Conservation (phyloP, 2,329 filamentous ascomycete genomes). For the Fusarium redolens region DNA sequence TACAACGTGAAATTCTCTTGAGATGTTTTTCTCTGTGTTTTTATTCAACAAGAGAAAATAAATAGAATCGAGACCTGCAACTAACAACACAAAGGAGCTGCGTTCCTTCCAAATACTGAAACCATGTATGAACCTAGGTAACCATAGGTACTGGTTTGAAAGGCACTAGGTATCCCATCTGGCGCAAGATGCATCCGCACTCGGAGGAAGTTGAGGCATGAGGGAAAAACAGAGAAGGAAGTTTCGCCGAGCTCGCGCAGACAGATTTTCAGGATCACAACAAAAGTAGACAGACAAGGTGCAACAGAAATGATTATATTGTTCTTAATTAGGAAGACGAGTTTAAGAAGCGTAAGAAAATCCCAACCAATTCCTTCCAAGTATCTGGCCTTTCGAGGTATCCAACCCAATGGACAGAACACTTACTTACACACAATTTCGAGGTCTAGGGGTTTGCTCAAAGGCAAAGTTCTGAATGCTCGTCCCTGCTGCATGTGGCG, state of each 20-base stretch:
- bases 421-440: not conserved
- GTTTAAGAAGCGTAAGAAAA: not conserved
- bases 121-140: not conserved
- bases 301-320: no score
- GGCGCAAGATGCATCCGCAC: slow-evolving; percentile 23
- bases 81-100: not conserved
- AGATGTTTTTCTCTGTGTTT: not conserved
- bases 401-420: not conserved
- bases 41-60: not conserved
- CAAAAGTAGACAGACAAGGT: not conserved
- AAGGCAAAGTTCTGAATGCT: not conserved
- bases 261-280: slow-evolving; percentile 5
- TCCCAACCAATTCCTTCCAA: not conserved
- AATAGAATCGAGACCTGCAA: not conserved
- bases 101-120: not conserved
- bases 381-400: not conserved
- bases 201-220: slow-evolving; percentile 27
- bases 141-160: not conserved
- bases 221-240: slow-evolving; percentile 25
- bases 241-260: slow-evolving; percentile 31
- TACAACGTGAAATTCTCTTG: not conserved
- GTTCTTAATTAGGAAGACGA: not conserved
- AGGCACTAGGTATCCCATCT: slow-evolving; percentile 9
- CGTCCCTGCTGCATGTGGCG: not conserved
- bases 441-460: not conserved